These are phyloP conservation scores for Magnusiomyces ingens DNA, from an alignment of 1,139 yeast species.

Conservation along the genomic window DNA sequence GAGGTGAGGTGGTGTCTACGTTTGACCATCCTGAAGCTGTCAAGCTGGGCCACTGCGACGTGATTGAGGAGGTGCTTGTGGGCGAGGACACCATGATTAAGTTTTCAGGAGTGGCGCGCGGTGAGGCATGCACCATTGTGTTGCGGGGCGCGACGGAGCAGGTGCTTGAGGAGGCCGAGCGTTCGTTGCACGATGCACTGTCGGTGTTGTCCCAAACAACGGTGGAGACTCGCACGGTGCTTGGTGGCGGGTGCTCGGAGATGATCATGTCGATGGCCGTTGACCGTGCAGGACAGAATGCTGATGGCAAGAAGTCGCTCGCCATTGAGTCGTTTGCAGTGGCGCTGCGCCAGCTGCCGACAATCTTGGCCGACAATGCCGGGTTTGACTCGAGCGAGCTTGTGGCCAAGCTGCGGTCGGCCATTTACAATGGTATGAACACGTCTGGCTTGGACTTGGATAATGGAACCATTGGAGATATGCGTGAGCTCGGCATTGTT, in stretches of 20 bases:
- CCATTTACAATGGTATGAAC: constrained; percentile 86
- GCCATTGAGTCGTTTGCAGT: constrained; percentile 94
- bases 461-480: constrained; percentile 79
- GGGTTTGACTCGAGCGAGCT: constrained; percentile 93
- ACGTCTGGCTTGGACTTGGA: constrained; percentile 88
- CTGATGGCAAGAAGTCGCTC: constrained; percentile 85
- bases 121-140: constrained; percentile 95
- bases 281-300: constrained; percentile 89
- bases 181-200: constrained; percentile 94
- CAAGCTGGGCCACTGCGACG: constrained; percentile 80
- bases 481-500: constrained; percentile 88
- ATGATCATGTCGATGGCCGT: constrained; percentile 98
- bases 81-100: constrained; percentile 85
- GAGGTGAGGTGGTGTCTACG: constrained; percentile 97
- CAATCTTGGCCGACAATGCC: constrained; percentile 93
- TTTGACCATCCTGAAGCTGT: constrained; percentile 88
- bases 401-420: constrained; percentile 83
- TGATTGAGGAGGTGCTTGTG: constrained; percentile 83
- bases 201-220: constrained; percentile 95
- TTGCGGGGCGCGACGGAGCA: constrained; percentile 96
- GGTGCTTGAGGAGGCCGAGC: constrained; percentile 92
- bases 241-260: constrained; percentile 98
- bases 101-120: constrained; percentile 91
- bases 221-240: constrained; percentile 84
- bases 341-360: constrained; percentile 91